Base-by-base conservation (phyloP, 805 yeast genomes). In the Saccharomycopsis synnaedendra region DNA sequence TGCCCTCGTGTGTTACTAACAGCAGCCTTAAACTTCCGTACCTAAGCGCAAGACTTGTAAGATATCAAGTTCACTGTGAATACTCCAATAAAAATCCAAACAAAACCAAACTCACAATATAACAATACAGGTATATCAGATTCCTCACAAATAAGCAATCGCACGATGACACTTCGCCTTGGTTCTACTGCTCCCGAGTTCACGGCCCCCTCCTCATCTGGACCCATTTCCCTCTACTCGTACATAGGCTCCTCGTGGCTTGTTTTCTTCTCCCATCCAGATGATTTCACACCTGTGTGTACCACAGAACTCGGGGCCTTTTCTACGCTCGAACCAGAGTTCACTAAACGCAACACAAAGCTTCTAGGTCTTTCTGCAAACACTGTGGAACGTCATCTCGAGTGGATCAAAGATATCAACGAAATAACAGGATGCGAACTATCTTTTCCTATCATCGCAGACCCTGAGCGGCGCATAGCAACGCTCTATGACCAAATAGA, bases 281-380 rank as follows among this genome's bases (percentile, higher is more conserved):
- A 80, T 55, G 87, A 81, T 61, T 81, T 77, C 69, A 82, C 88
- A 27, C 88, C 88, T 35, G 85, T 82, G 43, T 82, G 88, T 63
- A 82, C 87, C 54, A 82, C 88, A 45, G 88, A 82, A 63, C 69
- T 82, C 51, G 87, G 87, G 54, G 87, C 86, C 5, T 80, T 82
- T 58, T 81, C 86, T 54, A 74, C 76, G 59, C 67, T 82, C 59
- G 78, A 80, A 60, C 82, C 83, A 9, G 86, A 81, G 61, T 82
- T 82, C 59, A 69, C 69, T 56, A 72, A 75, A 61, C 71, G 86
- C 61, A 74, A 75, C 48, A 80, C 80, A 47, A 79, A 80, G 58
- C 68, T 82, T 59, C 73, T 82, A 59, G 87, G 86, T 37, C 67
- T 82, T 51, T 78, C 84, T 33, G 81, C 84, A 48, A 81, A 82